phyloP scores from a whole-genome alignment of 305 asterid genomes.

The Rubia peregrina region DNA sequence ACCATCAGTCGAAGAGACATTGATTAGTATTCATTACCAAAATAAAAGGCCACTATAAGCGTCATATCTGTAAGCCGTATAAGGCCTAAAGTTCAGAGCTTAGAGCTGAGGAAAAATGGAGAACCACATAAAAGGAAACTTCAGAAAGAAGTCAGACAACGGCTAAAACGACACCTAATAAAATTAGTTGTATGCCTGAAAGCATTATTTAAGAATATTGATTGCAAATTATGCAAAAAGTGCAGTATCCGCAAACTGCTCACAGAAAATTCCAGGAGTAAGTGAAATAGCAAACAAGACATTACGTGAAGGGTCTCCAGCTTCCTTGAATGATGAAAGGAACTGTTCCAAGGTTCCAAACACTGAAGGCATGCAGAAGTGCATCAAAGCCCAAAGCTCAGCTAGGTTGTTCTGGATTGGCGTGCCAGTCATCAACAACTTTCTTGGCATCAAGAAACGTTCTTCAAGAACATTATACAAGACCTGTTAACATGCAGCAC shows the following conservation, averaged over 20 bases:
- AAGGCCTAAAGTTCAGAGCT: neutral
- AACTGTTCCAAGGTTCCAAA: constrained; percentile 80
- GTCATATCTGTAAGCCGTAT: neutral
- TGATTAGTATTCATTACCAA: neutral
- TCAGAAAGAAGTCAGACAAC: neutral
- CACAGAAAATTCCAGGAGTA: constrained; percentile 12
- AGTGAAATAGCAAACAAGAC: neutral
- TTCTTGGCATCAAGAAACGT: constrained; percentile 74
- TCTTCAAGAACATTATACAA: constrained; percentile 59
- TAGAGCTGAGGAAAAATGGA: neutral
- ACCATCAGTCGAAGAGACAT: neutral
- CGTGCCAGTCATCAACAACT: constrained; percentile 92
- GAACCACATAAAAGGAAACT: neutral
- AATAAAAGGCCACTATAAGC: neutral
- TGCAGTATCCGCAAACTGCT: neutral
- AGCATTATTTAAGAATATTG: neutral
- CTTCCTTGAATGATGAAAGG: constrained; percentile 70
- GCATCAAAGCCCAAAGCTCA: constrained; percentile 94
- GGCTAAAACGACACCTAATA: neutral
- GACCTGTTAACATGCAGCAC: constrained; percentile 40
- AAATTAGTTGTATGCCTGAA: neutral
- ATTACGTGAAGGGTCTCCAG: constrained; percentile 73
- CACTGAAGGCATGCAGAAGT: constrained; percentile 73
- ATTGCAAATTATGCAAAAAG: neutral
- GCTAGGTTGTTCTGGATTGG: constrained; percentile 91